These are phyloP conservation scores for Fusarium nematophilum DNA, from an alignment of 2,329 filamentous ascomycete genomes.

Conservation along the genomic window DNA sequence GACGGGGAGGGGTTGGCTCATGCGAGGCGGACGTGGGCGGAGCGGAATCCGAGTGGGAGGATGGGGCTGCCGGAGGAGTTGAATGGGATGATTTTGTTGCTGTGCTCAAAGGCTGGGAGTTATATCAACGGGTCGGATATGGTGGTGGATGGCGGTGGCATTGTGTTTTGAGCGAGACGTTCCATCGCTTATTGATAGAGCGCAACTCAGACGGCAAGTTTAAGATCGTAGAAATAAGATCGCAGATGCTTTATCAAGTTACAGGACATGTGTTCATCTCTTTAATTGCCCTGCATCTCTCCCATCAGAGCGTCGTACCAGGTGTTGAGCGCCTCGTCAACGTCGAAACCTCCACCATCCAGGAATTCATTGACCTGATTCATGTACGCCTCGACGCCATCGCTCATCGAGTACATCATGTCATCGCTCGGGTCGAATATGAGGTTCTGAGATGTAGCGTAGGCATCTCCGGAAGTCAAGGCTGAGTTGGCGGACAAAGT, in stretches of 20 bases:
- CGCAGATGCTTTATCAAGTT: no score
- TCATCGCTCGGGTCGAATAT: slow-evolving; percentile 2
- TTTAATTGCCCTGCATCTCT: no score
- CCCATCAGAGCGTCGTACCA: no score
- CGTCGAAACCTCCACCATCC: slow-evolving; percentile 17
- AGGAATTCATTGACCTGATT: slow-evolving; percentile 19
- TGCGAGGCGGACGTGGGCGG: slow-evolving; percentile 63
- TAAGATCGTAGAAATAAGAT: no score
- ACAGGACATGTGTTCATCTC: no score
- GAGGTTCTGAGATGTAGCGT: no score
- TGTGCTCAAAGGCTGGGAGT: slow-evolving; percentile 68
- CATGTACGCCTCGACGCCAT: slow-evolving; percentile 19
- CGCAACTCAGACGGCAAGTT: no score
- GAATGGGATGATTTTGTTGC: slow-evolving; percentile 67
- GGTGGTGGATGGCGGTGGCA: slow-evolving; percentile 67
- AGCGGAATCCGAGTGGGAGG: slow-evolving; percentile 70
- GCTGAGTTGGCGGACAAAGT: no score
- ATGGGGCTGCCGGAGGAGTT: slow-evolving; percentile 73
- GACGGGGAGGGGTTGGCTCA: slow-evolving; percentile 63
- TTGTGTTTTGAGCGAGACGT: slow-evolving; percentile 6
- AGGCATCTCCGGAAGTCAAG: no score
- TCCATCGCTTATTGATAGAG: no score
- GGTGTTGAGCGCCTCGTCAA: no score
- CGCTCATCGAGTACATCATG: slow-evolving; percentile 1
- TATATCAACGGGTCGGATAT: slow-evolving; percentile 76